Base-by-base conservation (phyloP, 257 asterid genomes). In the Solanum pennellii region DNA sequence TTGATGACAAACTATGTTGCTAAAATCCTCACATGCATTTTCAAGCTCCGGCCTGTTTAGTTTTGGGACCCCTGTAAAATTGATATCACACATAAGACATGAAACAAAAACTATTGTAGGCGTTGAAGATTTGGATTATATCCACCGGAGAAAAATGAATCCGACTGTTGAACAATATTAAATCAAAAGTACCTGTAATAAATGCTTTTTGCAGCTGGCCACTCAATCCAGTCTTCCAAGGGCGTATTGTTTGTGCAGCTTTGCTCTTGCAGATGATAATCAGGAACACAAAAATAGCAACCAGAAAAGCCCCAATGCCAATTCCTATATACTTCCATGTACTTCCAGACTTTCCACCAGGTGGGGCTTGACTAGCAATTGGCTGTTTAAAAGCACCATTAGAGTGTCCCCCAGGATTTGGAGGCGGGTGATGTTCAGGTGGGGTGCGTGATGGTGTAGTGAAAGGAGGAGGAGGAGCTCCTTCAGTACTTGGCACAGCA, bases 121-220 rank as follows among this genome's bases (percentile, higher is more conserved):
- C 25, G 10, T 44, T 18, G 35, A 42, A 44, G 66, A 31, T 79
- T 79, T 3, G 42, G 16, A 79, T 25, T 79, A 45, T 45, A 45
- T 79, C 59, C 66, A 9, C 66, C 16, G 16, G 39, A 79, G 41
- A 79, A 45, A 79, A 79, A 45, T 79, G 66, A 25, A 15, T n/a
- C 25, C 66, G 27, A 45, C 25, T 45, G 65, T 79, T 45, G 66
- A 79, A 45, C 42, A 15, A 45, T 3, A 49, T 29, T 5, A 16
- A 49, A 49, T 49, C 83, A 13, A 62, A 41, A n/a, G 76, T 92
- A 95, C 99, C 99, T 74, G 96, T 95, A 59, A 96, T 90, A 82
- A 97, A 92, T 41, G 99, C 99, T 87, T 96, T 96, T 87, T 94
- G 99, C 94, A 97, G 86, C 93, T 97, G 99, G 76, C 98, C 98